Evolutionary conservation across 257 asterid species (phyloP), one percentile per base, ranked within the genome.

Genomic region (Anisodus tanguticus): DNA sequence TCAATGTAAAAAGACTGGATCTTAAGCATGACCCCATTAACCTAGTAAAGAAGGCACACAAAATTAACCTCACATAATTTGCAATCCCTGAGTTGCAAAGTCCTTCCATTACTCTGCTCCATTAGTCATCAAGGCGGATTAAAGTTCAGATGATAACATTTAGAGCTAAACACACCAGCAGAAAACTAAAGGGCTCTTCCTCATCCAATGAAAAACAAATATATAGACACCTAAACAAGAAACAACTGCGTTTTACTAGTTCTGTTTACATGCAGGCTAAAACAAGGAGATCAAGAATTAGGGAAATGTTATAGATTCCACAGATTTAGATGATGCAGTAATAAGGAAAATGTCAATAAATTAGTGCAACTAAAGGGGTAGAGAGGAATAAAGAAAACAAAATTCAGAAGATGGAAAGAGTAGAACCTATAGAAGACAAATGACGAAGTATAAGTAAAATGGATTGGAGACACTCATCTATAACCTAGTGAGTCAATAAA

Each of bases 31-130:
- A 22, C 8, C 47, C 63, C 51, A 63, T 51, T 51, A 51, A 76
- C 60, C 63, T 76, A 76, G 26, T 12, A 76, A 31, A 51, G n/a
- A 76, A 31, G 26, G 63, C 81, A 51, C 81, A 51, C 62, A 74
- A 15, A 9, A 74, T 74, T 49, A 74, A 74, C 62, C 78, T 16
- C 78, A 15, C 78, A 59, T 19, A 19, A n/a, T 60, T n/a, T n/a
- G 67, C 26, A 60, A 60, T 7, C 35, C 49, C 74, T 5, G 47
- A 67, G 47, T 67, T 67, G n/a, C 74, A 6, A 67, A 35, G 74
- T 67, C 47, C 19, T 17, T 66, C n/a, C 45, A 64, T 12, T 26
- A 64, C 71, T 64, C 17, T 64, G 43, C 71, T 31, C 71, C n/a
- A 74, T 49, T 11, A 26, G 62, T 74, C 60, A 49, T 74, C 59